Base-by-base conservation (phyloP, 2,329 filamentous ascomycete species). In the Trichothecium sympodiale region DNA sequence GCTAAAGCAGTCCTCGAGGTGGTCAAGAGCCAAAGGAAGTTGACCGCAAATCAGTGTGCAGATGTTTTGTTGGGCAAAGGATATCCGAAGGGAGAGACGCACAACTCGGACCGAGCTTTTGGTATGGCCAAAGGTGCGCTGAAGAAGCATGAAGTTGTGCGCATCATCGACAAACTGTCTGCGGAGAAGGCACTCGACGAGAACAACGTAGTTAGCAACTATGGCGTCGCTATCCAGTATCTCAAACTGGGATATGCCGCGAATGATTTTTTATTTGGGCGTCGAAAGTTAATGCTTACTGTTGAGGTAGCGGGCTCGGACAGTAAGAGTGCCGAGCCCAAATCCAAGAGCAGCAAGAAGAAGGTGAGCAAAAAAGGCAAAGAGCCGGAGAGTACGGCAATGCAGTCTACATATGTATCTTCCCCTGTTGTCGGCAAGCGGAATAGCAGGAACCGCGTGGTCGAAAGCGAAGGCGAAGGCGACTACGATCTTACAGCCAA, bases 21-120 rank as follows among this genome's bases (percentile, higher is more conserved):
- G 34, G 77, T 94, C 17, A 59, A 69, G 39, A 60, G 78, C 5
- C 63, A 74, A 46, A 51, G 62, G 3, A 59, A 73, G 26, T 71
- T 93, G 35, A 93, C 86, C 5, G 61, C 89, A 38, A 68, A 78
- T 13, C 81, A 93, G 51, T 88, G 85, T 52, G 76, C 84, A n/a
- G 87, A 95, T 49, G 71, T 93, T 26, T 74, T 95, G 44, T 71
- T 80, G 43, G 91, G 88, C 6, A 77, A 71, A 39, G 74, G 69
- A 41, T 72, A 66, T 39, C 74, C 73, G 40, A 72, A 73, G 38
- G 63, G 74, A 29, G 69, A 73, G 29, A 62, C 69, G 12, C 50
- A 62, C 3, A 52, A 61, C 4, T 74, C 77, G 27, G 64, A 73
- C 27, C 57, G 71, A 14, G 72, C 78, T 39, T 78, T 77, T 54